Base-by-base conservation (phyloP, 108 stramenopile species). In the Cyclostephanos invisitatus region DNA sequence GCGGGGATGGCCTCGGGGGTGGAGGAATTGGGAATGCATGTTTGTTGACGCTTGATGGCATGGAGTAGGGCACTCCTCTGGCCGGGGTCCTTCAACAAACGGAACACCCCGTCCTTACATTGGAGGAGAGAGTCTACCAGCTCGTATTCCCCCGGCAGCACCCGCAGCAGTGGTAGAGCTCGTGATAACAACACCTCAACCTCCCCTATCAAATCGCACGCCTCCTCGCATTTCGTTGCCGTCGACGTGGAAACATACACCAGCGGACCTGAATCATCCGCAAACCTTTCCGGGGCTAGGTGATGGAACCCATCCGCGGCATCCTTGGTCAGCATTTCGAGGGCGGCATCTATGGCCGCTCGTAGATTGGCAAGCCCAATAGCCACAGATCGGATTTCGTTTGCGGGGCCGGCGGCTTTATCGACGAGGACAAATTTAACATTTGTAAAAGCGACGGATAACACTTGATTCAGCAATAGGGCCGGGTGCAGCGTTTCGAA, bases 401-500 rank as follows among this genome's bases (percentile, higher is more conserved):
- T 67, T 7, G 83, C 84, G 7, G 82, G 85, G 29, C 76, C 73
- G 15, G 89, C 81, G 1, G 89, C 82, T 12, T 85, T 66, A 14
- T 83, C 79, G 42, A 46, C 12, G 90, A 67, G 60, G 4, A 88
- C 78, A 69, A 90, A 91, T 66, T 84, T 86, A 2, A 90, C 86
- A 47, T 77, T 84, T 1, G 83, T 70, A 17, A 95, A 63, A 40
- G 91, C 91, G 29, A 91, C 90, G 7, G 91, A 89, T 77, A 95
- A 76, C 21, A 84, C 72, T 70, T 92, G 91, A 64, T 87, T 88
- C 79, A 93, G 64, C 68, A 95, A 74, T 28, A 77, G 83, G 5
- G 91, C 85, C 9, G 94, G 94, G 65, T 95, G 94, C 28, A 95
- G 79, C 37, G 89, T 91, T 73, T 92, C 94, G 49, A 95, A 78